These are phyloP conservation scores for Cylindrotheca closterium DNA, from an alignment of 108 stramenopile genomes.

Conservation along the genomic window DNA sequence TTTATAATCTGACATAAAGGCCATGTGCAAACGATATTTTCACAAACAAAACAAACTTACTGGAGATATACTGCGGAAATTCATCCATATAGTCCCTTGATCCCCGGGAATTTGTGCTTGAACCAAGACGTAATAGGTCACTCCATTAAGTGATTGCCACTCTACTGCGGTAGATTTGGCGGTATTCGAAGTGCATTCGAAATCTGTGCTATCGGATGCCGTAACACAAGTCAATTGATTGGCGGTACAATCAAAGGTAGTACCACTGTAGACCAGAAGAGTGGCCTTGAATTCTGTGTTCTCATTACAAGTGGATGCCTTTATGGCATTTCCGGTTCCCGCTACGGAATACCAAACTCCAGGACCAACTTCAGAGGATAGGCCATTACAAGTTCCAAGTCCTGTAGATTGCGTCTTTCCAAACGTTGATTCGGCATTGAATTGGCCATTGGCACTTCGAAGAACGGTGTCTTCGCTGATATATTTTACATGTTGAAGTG, in stretches of 20 bases:
- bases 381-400: background rate
- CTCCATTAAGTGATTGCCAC: conserved; percentile 11
- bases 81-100: conserved; percentile 26
- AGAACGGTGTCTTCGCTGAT: too few relatives aligned
- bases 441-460: background rate
- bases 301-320: conserved; percentile 24
- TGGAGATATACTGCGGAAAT: too few relatives aligned
- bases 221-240: conserved; percentile 23
- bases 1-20: too few relatives aligned
- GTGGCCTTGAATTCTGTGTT: conserved; percentile 30
- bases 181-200: conserved; percentile 26
- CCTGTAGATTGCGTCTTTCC: background rate
- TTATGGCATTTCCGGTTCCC: conserved; percentile 35
- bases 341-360: conserved; percentile 33
- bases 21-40: too few relatives aligned
- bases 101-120: conserved; percentile 8
- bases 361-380: conserved; percentile 4
- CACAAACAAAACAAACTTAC: too few relatives aligned
- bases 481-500: too few relatives aligned
- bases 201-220: conserved; percentile 10
- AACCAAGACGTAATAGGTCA: conserved; percentile 24
- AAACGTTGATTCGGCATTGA: background rate
- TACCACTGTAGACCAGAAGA: conserved; percentile 32
- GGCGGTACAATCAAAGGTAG: background rate
- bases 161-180: conserved; percentile 19